Percentiles rank a stretch among this genome's conserved stretches.
Conservation (phyloP, 352 stramenopile species). For the Phytopythium delawarense region DNA sequence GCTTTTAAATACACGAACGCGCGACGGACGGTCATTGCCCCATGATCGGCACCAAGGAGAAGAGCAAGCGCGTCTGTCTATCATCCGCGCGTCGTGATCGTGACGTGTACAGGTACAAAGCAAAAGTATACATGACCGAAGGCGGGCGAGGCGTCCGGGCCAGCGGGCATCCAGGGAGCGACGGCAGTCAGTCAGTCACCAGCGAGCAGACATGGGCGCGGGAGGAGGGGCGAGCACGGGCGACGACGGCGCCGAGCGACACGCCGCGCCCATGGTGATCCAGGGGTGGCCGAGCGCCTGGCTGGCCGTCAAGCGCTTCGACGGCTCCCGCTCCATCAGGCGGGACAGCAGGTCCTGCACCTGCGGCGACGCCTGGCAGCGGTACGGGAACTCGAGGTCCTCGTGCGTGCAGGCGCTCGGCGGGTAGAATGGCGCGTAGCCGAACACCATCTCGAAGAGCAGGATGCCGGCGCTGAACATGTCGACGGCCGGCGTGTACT, state of each 20-base stretch:
- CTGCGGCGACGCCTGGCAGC: slow-evolving; percentile 28
- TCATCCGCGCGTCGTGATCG: slow-evolving; percentile 1
- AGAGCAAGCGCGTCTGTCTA: slow-evolving; percentile 8
- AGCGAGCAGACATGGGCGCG: slow-evolving; percentile 11
- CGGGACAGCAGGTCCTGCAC: slow-evolving; percentile 63
- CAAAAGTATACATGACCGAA: neutral
- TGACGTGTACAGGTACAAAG: slow-evolving; percentile 1
- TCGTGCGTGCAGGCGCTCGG: slow-evolving; percentile 59
- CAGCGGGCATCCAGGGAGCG: no score
- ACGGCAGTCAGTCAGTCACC: slow-evolving; percentile 7
- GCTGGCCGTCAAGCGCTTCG: slow-evolving; percentile 65
- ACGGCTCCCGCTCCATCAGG: slow-evolving; percentile 71
- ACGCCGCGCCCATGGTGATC: slow-evolving; percentile 40
- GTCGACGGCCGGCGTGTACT: slow-evolving; percentile 59
- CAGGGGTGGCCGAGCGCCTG: slow-evolving; percentile 83
- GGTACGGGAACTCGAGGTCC: slow-evolving; percentile 49
- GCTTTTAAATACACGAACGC: neutral
- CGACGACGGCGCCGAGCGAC: slow-evolving; percentile 36
- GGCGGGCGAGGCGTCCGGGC: no score
- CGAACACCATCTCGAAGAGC: slow-evolving; percentile 77
- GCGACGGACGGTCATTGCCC: no score
- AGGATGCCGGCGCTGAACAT: slow-evolving; percentile 72
- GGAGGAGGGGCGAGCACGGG: slow-evolving; percentile 12
- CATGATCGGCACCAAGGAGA: neutral
- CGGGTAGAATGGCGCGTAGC: slow-evolving; percentile 69